Evolutionary conservation across 164 flowering plant species (phyloP).

Genomic region (Euptelea pleiosperma): DNA sequence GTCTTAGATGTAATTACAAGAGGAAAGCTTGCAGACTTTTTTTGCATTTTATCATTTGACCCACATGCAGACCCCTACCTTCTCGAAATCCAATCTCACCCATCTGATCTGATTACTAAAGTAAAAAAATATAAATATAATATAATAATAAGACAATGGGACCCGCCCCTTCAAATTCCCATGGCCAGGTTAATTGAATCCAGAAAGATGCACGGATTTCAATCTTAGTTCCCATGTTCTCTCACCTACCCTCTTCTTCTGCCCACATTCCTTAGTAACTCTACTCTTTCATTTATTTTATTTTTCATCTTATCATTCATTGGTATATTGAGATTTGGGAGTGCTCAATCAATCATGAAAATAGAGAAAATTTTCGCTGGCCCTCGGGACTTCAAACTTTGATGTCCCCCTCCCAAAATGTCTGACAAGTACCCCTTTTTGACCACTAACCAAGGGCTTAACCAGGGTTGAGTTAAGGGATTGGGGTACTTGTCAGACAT

Average conservation of each 20-base stretch:
- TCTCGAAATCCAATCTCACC: neutral
- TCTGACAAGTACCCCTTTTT: too few species aligned
- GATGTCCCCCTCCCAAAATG: too few species aligned
- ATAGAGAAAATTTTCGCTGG: too few species aligned
- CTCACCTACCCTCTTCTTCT: constrained; percentile 35
- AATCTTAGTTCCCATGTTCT: constrained; percentile 37
- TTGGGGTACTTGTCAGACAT: too few species aligned
- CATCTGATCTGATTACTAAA: neutral
- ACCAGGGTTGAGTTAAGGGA: too few species aligned
- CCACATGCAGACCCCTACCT: constrained; percentile 1
- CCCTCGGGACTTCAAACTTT: too few species aligned
- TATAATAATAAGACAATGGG: too few species aligned
- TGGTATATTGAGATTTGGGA: constrained; percentile 31
- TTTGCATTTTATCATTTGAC: constrained; percentile 3
- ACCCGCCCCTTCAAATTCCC: constrained; percentile 13
- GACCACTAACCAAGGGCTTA: too few species aligned
- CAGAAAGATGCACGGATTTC: constrained; percentile 26
- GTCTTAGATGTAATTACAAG: constrained; percentile 7
- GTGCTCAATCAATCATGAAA: constrained; percentile 43
- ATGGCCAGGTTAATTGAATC: constrained; percentile 32
- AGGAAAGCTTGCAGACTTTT: constrained; percentile 8
- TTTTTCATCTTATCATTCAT: constrained; percentile 10
- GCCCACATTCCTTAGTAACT: constrained; percentile 33
- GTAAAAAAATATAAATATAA: neutral
- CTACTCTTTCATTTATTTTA: constrained; percentile 1